Evolutionary conservation across 2,329 filamentous ascomycete species (phyloP), one percentile per base, ranked within the genome.

Genomic region (Pseudohalonectria lignicola): DNA sequence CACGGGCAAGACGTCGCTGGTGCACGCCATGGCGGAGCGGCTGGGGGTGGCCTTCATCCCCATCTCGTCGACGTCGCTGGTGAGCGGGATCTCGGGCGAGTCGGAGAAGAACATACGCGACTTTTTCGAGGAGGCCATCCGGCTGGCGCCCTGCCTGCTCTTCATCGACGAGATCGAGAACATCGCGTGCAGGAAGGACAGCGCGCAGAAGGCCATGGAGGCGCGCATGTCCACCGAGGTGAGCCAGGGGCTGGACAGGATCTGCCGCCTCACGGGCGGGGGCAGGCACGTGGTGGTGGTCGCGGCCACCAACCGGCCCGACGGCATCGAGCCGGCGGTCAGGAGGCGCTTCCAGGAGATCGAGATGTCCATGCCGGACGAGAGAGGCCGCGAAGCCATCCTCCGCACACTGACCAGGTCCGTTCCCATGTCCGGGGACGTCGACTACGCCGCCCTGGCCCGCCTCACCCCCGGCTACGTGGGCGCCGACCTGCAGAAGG

Each of bases 121-220:
- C 46, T 71, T 86, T 34, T 93, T 93, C 43, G 88, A 96, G 11
- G 85, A 92, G 52, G 92, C 92, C 0, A 86, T 85, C 54, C 74
- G 76, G 39, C 71, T 88, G 28, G 88, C 90, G 0, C 92, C 92
- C 0, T 94, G 86, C 51, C 68, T 98, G 5, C 71, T 98, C 4
- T 93, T 95, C 52, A 83, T 96, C 41, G 87, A 94, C 48, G 82
- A 94, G 48, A 85, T 96, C 37, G 88, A 98, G 57, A 81, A 82
- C 4, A 92, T 96, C 49, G 85, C 87, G 36, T 84, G 85, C 0
- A 94, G 93, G 56, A 71, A 83, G 40, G 86, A 94, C 45, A 84
- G 76, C 39, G 78, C 82, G 1, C 83, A 92, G 51, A 80, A 82
- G 51, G 86, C 94, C 46, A 90, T 93, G 76, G 87, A 94, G 54